Percentiles rank a stretch among this genome's conserved stretches.
phyloP scores from a whole-genome alignment of 192 early-diverging fungal genomes.

The Podochytrium sp. region DNA sequence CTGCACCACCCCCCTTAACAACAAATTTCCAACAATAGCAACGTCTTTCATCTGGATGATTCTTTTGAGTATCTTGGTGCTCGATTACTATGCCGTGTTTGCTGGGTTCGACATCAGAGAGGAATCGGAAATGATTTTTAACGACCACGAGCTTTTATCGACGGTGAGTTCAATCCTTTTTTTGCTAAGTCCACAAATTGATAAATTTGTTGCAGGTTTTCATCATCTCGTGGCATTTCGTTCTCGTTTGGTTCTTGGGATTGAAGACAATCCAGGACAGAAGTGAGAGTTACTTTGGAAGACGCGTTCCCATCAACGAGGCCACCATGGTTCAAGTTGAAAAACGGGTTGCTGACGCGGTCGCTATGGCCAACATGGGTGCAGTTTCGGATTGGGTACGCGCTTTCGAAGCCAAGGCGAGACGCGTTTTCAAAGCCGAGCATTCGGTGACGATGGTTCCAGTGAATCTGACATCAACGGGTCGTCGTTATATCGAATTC shows the following conservation, averaged over 20 bases:
- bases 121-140: constrained; percentile 53
- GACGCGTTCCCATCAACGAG: constrained; percentile 36
- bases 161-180: too few relatives aligned
- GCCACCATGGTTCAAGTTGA: constrained; percentile 39
- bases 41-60: constrained; percentile 68
- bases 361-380: constrained; percentile 42
- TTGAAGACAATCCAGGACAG: constrained; percentile 49
- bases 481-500: constrained; percentile 66
- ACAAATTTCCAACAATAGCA: background rate
- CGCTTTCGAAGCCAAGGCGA: constrained; percentile 29
- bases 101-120: constrained; percentile 50
- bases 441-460: constrained; percentile 29
- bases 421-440: constrained; percentile 21
- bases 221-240: constrained; percentile 75
- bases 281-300: constrained; percentile 75
- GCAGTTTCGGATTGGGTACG: constrained; percentile 31
- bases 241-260: constrained; percentile 69
- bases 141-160: constrained; percentile 62
- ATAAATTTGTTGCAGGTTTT: too few relatives aligned
- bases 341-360: constrained; percentile 31
- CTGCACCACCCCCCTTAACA: background rate
- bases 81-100: constrained; percentile 74
- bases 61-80: constrained; percentile 67
- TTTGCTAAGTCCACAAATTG: too few relatives aligned
- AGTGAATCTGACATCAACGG: constrained; percentile 50